Conservation (phyloP, 2,329 filamentous ascomycete species). For the Colletotrichum zoysiae region DNA sequence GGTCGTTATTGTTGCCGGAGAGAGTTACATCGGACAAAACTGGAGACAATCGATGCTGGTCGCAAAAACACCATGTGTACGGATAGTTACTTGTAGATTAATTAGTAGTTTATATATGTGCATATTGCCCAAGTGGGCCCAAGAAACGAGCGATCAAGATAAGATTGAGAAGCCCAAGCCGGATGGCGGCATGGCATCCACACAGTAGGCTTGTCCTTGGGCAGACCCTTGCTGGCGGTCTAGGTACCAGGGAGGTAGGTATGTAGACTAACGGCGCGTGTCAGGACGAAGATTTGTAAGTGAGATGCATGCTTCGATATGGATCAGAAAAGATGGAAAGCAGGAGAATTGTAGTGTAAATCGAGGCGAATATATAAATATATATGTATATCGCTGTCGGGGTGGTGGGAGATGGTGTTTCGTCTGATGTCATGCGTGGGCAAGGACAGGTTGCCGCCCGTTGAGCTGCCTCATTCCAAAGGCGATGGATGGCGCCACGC, state of each 20-base stretch:
- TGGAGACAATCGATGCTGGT: constrained; percentile 27
- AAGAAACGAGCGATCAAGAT: neutral
- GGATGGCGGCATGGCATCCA: constrained; percentile 18
- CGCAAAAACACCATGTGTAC: neutral
- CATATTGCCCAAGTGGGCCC: constrained; percentile 14
- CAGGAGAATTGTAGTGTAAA: neutral
- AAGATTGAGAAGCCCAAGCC: constrained; percentile 18
- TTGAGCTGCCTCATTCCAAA: neutral
- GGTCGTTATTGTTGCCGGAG: constrained; percentile 23
- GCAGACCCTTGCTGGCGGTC: constrained; percentile 7
- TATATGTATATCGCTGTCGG: constrained; percentile 2
- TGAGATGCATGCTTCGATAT: neutral
- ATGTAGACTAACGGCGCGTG: neutral
- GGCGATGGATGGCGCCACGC: constrained; percentile 10
- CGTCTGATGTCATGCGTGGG: constrained; percentile 37
- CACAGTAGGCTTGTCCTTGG: neutral
- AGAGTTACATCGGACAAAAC: constrained; percentile 23
- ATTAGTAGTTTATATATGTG: neutral
- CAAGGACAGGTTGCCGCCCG: neutral
- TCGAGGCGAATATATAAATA: neutral
- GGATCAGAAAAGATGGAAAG: neutral
- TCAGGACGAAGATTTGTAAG: constrained; percentile 7
- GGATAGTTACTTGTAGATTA: too few species aligned
- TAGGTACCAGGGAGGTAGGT: neutral
- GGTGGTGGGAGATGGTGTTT: constrained; percentile 24